These are phyloP conservation scores for Glycine tomentella DNA, from an alignment of 306 rosid species.

Conservation along the genomic window DNA sequence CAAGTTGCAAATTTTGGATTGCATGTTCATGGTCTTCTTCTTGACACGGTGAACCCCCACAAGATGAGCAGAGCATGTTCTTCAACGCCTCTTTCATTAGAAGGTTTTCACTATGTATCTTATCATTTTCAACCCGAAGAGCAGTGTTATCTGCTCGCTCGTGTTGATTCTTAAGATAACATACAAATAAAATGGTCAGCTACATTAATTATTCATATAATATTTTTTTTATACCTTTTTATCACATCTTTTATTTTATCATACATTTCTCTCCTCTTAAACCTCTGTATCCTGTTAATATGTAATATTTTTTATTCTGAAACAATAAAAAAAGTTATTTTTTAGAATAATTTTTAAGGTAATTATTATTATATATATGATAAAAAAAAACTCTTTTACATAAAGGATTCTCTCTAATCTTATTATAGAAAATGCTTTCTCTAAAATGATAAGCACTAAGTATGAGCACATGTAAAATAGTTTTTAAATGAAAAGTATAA, in stretches of 20 bases:
- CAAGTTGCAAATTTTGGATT: conserved; percentile 52
- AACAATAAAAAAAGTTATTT: too few relatives aligned
- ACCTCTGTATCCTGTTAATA: background rate
- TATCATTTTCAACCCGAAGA: conserved; percentile 73
- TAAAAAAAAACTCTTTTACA: too few relatives aligned
- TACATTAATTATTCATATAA: background rate
- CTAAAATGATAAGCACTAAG: background rate
- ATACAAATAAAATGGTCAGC: background rate
- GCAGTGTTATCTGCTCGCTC: conserved; percentile 58
- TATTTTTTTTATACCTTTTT: background rate
- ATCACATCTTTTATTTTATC: background rate
- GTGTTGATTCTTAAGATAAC: conserved; percentile 53
- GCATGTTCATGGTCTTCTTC: conserved; percentile 43
- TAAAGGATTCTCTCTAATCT: too few relatives aligned
- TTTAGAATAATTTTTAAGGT: too few relatives aligned
- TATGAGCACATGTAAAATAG: background rate
- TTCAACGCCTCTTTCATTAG: conserved; percentile 62
- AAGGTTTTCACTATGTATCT: conserved; percentile 60
- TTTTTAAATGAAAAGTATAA: background rate
- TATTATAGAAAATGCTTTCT: background rate
- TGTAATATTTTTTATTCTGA: too few relatives aligned
- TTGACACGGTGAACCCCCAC: conserved; percentile 70
- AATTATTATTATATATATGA: too few relatives aligned
- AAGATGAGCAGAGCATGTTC: conserved; percentile 58
- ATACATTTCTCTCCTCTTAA: background rate